These are phyloP conservation scores for Tillandsia leiboldiana DNA, from an alignment of 176 grass and related monocot species.

Conservation along the genomic window DNA sequence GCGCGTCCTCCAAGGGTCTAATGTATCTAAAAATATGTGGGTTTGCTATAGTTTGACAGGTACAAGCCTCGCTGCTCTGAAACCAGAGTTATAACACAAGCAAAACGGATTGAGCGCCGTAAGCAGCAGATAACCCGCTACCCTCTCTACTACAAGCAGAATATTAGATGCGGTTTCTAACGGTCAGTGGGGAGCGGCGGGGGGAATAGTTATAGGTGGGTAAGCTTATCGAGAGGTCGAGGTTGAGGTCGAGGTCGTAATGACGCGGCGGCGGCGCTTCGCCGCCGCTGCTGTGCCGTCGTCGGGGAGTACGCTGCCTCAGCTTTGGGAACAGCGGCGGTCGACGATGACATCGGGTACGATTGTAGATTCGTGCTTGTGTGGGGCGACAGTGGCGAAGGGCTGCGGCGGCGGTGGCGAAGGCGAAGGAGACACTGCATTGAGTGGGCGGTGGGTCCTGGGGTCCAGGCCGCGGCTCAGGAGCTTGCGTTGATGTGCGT, in stretches of 20 bases:
- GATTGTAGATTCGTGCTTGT: too few relatives aligned
- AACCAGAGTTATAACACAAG: slow-evolving; percentile 13
- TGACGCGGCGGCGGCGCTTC: not conserved
- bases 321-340: not conserved
- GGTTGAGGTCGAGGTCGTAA: too few relatives aligned
- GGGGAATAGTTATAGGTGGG: not conserved
- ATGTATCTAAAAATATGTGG: slow-evolving; percentile 13
- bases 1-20: not conserved
- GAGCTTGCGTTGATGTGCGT: slow-evolving; percentile 13
- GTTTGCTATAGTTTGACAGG: not conserved
- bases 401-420: not conserved
- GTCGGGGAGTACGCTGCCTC: not conserved
- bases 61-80: slow-evolving; percentile 3
- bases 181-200: not conserved
- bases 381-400: too few relatives aligned
- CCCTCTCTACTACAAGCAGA: too few relatives aligned
- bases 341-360: too few relatives aligned
- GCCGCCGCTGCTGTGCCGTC: not conserved
- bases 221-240: slow-evolving; percentile 6
- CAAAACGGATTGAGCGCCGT: slow-evolving; percentile 6
- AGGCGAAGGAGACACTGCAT: not conserved
- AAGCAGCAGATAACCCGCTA: not conserved
- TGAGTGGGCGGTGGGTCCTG: not conserved
- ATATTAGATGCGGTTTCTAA: too few relatives aligned
- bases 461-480: slow-evolving; percentile 5